Base-by-base conservation (phyloP, 1,284 basidiomycete genomes). In the Sanghuangporus baumii region DNA sequence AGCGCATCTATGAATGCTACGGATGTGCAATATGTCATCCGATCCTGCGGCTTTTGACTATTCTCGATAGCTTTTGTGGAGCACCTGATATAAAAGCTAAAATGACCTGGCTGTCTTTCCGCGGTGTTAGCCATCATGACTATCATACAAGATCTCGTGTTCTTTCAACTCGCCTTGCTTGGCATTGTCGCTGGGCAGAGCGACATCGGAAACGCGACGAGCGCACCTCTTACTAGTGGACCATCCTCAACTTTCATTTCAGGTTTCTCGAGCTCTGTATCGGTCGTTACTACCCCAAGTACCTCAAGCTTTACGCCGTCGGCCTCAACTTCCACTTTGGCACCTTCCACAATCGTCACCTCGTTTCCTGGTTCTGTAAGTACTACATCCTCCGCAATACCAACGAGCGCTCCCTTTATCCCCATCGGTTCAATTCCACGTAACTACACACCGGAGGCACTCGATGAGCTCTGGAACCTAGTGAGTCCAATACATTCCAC, bases 401-500 rank as follows among this genome's bases (percentile, higher is more conserved):
- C 46, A 6, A 60, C 55, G 23, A 64, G 31, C 36, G 63, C 63
- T 4, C 48, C 59, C 3, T 75, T 79, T 54, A 77, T 78, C 59
- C 71, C 75, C 6, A 69, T 76, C 4, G 79, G 79, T 0, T 76
- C 76, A 11, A 66, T 79, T 50, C 71, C 74, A 2, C 70, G 71
- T 43, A 75, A 78, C 62, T 80, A 74, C 61, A 76, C 78, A 9
- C 68, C 73, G 5, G 66, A 70, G 36, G 77, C 75, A 3, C 69
- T 79, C 16, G 72, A 77, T 41, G 63, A 69, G 23, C 69, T 80
- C 5, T 81, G 79, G 79, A 72, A 75, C 65, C 68, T 81, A 2
- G 79, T 80, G 60, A 57, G 73, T 70, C 20, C 55, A 50, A 23
- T 36, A 20, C 11, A 18, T 18, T 16, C 43, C 20, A 14, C 16